Conservation (phyloP, 306 rosid genomes). For the Quercus aquifolioides region DNA sequence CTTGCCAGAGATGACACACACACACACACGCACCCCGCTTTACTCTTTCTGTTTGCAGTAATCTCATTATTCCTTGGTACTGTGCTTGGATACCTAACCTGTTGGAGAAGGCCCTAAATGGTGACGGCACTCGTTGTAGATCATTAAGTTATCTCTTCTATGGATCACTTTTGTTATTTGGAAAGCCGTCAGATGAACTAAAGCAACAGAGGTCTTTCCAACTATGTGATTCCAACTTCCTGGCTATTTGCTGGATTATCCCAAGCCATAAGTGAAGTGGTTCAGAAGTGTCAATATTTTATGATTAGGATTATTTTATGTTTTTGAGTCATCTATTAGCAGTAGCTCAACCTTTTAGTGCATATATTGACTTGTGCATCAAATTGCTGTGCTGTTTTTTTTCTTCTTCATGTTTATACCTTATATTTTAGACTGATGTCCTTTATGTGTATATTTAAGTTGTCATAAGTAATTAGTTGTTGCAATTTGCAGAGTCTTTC, state of each 20-base stretch:
- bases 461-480: slow-evolving; percentile 22
- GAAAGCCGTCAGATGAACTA: not conserved
- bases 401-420: not conserved
- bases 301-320: not conserved
- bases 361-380: not conserved
- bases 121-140: not conserved
- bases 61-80: not conserved
- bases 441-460: slow-evolving; percentile 17
- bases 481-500: slow-evolving; percentile 71
- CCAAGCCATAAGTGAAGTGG: not conserved
- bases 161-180: not conserved
- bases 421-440: not conserved
- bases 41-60: not conserved
- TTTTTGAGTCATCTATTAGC: not conserved
- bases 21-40: not conserved
- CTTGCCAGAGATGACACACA: not conserved
- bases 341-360: not conserved
- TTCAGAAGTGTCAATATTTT: not conserved
- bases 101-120: not conserved
- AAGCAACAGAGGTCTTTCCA: not conserved
- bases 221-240: not conserved
- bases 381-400: not conserved
- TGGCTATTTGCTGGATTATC: not conserved
- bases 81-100: not conserved
- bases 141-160: not conserved